phyloP scores from a whole-genome alignment of 306 rosid genomes.

The Canavalia ensiformis region DNA sequence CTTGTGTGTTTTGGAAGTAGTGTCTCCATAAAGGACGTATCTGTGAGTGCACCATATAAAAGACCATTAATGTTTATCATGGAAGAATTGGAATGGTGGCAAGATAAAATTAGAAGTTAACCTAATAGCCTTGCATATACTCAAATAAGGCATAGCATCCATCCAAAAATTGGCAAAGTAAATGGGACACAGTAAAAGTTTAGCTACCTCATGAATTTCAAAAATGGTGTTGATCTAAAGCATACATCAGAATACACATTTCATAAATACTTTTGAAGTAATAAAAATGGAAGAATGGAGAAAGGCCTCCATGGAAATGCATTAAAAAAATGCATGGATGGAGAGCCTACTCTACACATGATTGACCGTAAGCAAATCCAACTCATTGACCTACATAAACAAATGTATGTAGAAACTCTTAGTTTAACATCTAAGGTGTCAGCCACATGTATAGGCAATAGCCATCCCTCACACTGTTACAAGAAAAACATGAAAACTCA shows the following conservation, averaged over 20 bases:
- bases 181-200: not conserved
- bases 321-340: not conserved
- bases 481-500: constrained; percentile 48
- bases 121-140: not conserved
- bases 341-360: not conserved
- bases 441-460: constrained; percentile 31
- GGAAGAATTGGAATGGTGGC: not conserved
- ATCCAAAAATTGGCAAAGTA: not conserved
- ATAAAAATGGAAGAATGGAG: not conserved
- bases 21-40: constrained; percentile 56
- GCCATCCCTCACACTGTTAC: constrained; percentile 12
- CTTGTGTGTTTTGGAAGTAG: constrained; percentile 58
- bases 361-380: not conserved
- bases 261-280: not conserved
- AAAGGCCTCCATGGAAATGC: not conserved
- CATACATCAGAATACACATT: not conserved
- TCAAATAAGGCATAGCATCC: not conserved
- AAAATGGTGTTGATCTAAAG: not conserved
- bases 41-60: constrained; percentile 38
- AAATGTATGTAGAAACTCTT: not conserved
- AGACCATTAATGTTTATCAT: constrained; percentile 27
- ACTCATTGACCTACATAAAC: not conserved
- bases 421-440: constrained; percentile 14
- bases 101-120: not conserved
- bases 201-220: not conserved